Evolutionary conservation across 495 filamentous ascomycete species (phyloP), one percentile per base, ranked within the genome.

Genomic region (Jackrogersella minutella): DNA sequence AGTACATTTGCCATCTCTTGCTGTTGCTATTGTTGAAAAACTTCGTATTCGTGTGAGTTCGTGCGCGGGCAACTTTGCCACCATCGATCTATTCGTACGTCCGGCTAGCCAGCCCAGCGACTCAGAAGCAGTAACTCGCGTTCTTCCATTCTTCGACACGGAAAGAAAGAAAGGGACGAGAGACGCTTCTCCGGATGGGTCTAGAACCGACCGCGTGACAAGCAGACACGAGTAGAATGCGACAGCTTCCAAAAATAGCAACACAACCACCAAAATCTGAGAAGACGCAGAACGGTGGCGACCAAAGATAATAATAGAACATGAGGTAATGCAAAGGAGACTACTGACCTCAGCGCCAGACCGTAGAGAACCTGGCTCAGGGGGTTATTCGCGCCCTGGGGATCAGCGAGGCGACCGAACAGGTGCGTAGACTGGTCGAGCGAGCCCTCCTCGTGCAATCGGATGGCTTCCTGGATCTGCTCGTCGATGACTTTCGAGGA

Each of bases 331-430:
- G 56, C 28, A n/a, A n/a, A 40, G 61, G 16, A 37, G 50, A 16
- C 22, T 59, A 81, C 87, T 78, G 79, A 96, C 93, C 93, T 86
- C 56, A 98, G 76, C 37, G 95, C 94, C 40, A 99, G 91, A 16
- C 94, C 95, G 74, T 96, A 99, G 51, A 99, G 84, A 46, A 99
- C 95, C 77, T 99, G 94, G 71, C 92, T 93, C 69, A 99, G 82
- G 14, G 93, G 91, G 76, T 97, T 97, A 77, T 96, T 96, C 54
- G 86, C 83, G 19, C 91, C 93, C 58, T 89, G 86, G 16, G 90
- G 91, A 74, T 97, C 90, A 30, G 95, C 96, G 53, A 99, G 84
- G 40, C 85, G 84, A 14, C 88, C 92, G 78, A 99, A 98, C 84
- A 98, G 86, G 16, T 79, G 79, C 40, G 96, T 99, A 49, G 93